Percentiles rank a stretch among this genome's conserved stretches.
Conservation (phyloP, 495 filamentous ascomycete species). For the Pyrenopolyporus hunteri region DNA sequence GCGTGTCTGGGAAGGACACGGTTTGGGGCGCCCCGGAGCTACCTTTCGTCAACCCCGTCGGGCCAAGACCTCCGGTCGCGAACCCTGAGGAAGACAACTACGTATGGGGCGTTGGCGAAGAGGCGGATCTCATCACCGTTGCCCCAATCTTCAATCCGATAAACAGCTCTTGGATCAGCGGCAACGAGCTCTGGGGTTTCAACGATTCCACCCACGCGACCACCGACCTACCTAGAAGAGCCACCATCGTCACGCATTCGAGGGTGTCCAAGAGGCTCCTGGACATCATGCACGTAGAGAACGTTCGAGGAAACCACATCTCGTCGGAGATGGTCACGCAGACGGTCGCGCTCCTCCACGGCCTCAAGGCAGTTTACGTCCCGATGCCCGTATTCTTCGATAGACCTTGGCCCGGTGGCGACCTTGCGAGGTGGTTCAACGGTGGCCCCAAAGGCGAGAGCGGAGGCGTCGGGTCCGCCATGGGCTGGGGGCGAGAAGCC, state of each 20-base stretch:
- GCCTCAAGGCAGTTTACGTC: slow-evolving; percentile 71
- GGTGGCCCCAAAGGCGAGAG: slow-evolving; percentile 55
- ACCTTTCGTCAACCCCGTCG: slow-evolving; percentile 61
- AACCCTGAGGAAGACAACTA: slow-evolving; percentile 65
- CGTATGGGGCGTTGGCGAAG: slow-evolving; percentile 75
- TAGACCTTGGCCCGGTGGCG: slow-evolving; percentile 59
- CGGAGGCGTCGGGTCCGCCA: slow-evolving; percentile 55
- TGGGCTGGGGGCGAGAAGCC: slow-evolving; percentile 58
- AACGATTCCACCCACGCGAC: slow-evolving; percentile 53
- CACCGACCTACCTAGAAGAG: slow-evolving; percentile 64
- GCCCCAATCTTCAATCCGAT: slow-evolving; percentile 72
- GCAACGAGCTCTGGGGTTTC: slow-evolving; percentile 67
- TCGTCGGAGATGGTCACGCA: slow-evolving; percentile 73
- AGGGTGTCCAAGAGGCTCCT: slow-evolving; percentile 68
- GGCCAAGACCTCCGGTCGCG: slow-evolving; percentile 62
- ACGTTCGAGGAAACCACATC: slow-evolving; percentile 64
- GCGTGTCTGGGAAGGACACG: slow-evolving; percentile 49
- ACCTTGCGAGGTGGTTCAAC: slow-evolving; percentile 68
- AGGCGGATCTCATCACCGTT: slow-evolving; percentile 75
- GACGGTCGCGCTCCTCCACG: slow-evolving; percentile 70
- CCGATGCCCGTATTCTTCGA: slow-evolving; percentile 76
- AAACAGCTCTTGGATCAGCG: slow-evolving; percentile 67
- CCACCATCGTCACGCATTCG: slow-evolving; percentile 69
- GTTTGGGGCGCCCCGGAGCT: slow-evolving; percentile 68
- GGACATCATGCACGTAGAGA: slow-evolving; percentile 68